phyloP scores from a whole-genome alignment of 306 rosid genomes.

The Prunus mume region DNA sequence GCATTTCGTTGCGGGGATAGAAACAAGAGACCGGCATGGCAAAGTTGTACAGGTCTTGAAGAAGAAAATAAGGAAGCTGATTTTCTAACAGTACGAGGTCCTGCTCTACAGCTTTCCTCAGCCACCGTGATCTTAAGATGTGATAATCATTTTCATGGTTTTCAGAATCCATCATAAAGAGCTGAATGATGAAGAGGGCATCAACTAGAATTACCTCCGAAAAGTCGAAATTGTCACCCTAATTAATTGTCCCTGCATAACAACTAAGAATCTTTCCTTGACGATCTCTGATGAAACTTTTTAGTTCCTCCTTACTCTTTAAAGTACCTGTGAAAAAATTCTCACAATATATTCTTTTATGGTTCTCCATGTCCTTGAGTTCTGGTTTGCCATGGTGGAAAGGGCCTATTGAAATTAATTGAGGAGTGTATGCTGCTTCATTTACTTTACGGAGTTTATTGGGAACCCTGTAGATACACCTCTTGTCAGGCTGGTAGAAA shows the following conservation, averaged over 20 bases:
- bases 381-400: not conserved
- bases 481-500: too few relatives aligned
- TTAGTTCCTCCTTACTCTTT: not conserved
- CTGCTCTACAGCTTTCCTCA: constrained; percentile 22
- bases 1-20: not conserved
- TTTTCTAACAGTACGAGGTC: constrained; percentile 57
- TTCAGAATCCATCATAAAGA: constrained; percentile 30
- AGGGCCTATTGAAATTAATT: too few relatives aligned
- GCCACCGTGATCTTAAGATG: constrained; percentile 42
- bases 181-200: constrained; percentile 36
- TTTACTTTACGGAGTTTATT: constrained; percentile 37
- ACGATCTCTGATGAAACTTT: not conserved
- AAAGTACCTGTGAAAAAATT: constrained; percentile 21
- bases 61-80: constrained; percentile 45
- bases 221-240: not conserved
- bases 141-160: constrained; percentile 11
- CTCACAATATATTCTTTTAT: constrained; percentile 25
- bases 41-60: constrained; percentile 21
- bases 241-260: constrained; percentile 5
- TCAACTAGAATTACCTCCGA: constrained; percentile 3
- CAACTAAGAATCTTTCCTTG: not conserved
- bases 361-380: constrained; percentile 27
- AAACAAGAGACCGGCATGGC: not conserved
- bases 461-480: constrained; percentile 42
- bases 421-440: not conserved